phyloP scores from a whole-genome alignment of 805 yeast genomes.

The Metschnikowia arizonensis region DNA sequence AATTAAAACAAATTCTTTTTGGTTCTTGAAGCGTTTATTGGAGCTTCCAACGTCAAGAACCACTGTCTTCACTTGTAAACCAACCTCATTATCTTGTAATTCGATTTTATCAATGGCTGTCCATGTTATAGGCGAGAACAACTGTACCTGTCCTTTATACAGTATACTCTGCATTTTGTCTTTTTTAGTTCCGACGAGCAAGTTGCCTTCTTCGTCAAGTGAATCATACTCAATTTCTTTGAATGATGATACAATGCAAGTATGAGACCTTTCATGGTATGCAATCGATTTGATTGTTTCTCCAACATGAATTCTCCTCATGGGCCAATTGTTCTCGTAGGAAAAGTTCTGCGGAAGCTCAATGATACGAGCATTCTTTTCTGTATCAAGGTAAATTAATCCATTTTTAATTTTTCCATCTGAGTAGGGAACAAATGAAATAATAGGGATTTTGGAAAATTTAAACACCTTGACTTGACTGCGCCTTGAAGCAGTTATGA shows the following conservation, averaged over 20 bases:
- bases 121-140: slow-evolving; percentile 77
- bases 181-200: slow-evolving; percentile 51
- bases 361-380: slow-evolving; percentile 62
- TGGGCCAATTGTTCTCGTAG: slow-evolving; percentile 60
- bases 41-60: slow-evolving; percentile 43
- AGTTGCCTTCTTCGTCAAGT: slow-evolving; percentile 69
- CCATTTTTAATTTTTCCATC: slow-evolving; percentile 41
- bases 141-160: slow-evolving; percentile 55
- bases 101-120: slow-evolving; percentile 65
- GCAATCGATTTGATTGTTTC: slow-evolving; percentile 62
- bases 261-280: slow-evolving; percentile 63
- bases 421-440: slow-evolving; percentile 60
- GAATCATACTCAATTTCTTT: slow-evolving; percentile 58
- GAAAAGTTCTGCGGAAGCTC: slow-evolving; percentile 45
- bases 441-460: slow-evolving; percentile 59
- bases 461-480: slow-evolving; percentile 63
- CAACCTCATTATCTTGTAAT: slow-evolving; percentile 64
- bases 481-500: slow-evolving; percentile 60
- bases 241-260: slow-evolving; percentile 60
- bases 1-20: slow-evolving; percentile 65
- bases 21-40: slow-evolving; percentile 42
- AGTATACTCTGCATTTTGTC: slow-evolving; percentile 53
- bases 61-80: slow-evolving; percentile 53
- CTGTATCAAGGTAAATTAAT: slow-evolving; percentile 67
- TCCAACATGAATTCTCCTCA: slow-evolving; percentile 49